A percentile compares a stretch with the other conserved stretches of the same genome.
Conservation (phyloP, 192 early-diverging fungal genomes). For the Umbelopsis vinacea region DNA sequence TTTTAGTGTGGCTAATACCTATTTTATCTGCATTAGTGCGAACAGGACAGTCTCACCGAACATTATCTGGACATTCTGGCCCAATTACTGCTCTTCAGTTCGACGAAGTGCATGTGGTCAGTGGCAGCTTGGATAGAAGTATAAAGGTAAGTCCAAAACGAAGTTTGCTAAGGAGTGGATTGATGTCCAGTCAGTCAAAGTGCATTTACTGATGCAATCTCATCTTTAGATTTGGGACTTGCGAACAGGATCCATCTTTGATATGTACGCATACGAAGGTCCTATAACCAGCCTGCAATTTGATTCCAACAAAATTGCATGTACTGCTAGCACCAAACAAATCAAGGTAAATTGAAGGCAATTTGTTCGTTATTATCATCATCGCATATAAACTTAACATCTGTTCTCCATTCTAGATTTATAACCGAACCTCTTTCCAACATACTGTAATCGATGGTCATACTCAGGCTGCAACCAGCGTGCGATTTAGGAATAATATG, state of each 20-base stretch:
- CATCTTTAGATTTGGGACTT: conserved; percentile 72
- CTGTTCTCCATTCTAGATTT: conserved; percentile 49
- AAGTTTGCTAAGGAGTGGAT: no score
- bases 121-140: conserved; percentile 69
- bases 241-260: conserved; percentile 67
- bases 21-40: conserved; percentile 47
- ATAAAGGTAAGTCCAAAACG: conserved; percentile 45
- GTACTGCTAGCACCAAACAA: conserved; percentile 48
- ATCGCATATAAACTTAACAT: background rate
- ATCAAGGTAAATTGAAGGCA: conserved; percentile 39
- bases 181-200: background rate
- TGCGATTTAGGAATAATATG: conserved; percentile 49
- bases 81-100: conserved; percentile 68
- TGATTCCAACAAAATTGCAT: conserved; percentile 59
- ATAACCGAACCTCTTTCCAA: conserved; percentile 66
- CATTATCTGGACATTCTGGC: conserved; percentile 66
- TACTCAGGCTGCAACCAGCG: conserved; percentile 46
- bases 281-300: conserved; percentile 57
- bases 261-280: conserved; percentile 58
- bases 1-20: background rate
- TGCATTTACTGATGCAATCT: background rate
- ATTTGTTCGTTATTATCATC: no score
- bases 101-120: conserved; percentile 72
- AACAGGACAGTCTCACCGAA: conserved; percentile 72
- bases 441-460: conserved; percentile 55